Conservation (phyloP, 805 yeast genomes). For the Candida ulmi region DNA sequence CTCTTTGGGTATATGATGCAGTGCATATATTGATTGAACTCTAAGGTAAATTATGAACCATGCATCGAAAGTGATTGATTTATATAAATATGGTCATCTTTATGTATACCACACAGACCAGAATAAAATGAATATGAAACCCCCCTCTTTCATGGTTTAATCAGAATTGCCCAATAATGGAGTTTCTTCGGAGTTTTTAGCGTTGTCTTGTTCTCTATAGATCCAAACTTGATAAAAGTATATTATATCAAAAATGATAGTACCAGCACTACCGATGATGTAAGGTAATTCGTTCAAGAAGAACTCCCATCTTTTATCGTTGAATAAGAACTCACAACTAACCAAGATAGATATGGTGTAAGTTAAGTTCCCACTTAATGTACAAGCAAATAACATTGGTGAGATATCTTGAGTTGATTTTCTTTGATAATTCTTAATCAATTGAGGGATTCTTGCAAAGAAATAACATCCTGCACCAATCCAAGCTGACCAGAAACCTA, state of each 20-base stretch:
- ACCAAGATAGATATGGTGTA: slow-evolving; percentile 72
- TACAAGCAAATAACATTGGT: slow-evolving; percentile 71
- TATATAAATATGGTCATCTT: too few species aligned
- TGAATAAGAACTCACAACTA: slow-evolving; percentile 45
- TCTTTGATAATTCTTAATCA: slow-evolving; percentile 66
- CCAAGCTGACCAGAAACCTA: slow-evolving; percentile 55
- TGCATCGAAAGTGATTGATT: too few species aligned
- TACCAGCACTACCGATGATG: slow-evolving; percentile 80
- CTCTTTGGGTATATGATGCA: too few species aligned
- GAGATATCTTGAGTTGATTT: slow-evolving; percentile 87
- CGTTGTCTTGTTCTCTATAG: slow-evolving; percentile 17
- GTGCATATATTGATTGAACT: too few species aligned
- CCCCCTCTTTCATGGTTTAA: too few species aligned
- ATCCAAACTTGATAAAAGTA: slow-evolving; percentile 58
- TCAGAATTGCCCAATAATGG: slow-evolving; percentile 11
- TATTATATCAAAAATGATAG: slow-evolving; percentile 67
- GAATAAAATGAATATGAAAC: too few species aligned
- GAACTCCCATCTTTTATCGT: slow-evolving; percentile 39
- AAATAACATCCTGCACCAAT: slow-evolving; percentile 69
- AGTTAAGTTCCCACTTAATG: slow-evolving; percentile 70
- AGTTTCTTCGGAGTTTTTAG: slow-evolving; percentile 8
- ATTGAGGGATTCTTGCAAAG: slow-evolving; percentile 78
- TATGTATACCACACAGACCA: too few species aligned
- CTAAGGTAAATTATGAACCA: too few species aligned
- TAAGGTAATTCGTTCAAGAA: slow-evolving; percentile 72